These are phyloP conservation scores for Cryomyces minteri DNA, from an alignment of 495 filamentous ascomycete species.

Conservation along the genomic window DNA sequence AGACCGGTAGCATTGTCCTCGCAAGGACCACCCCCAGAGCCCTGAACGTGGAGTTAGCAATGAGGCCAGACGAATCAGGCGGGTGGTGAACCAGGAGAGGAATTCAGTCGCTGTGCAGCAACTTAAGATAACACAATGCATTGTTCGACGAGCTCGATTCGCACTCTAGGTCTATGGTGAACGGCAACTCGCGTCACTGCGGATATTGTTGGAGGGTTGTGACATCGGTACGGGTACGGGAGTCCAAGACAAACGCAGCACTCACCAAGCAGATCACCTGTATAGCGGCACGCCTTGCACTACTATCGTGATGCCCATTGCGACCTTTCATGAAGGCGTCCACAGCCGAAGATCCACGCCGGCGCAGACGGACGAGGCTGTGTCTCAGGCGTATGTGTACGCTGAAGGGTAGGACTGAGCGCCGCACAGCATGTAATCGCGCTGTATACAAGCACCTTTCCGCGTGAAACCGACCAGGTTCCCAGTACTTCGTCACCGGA, in stretches of 20 bases:
- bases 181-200: no score
- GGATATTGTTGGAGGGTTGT: no score
- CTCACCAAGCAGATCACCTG: constrained; percentile 13
- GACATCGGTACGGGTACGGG: no score
- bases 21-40: constrained; percentile 73
- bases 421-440: no score
- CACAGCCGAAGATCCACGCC: background rate
- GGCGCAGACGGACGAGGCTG: no score
- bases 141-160: background rate
- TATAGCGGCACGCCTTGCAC: background rate
- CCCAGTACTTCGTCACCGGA: no score
- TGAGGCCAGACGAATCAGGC: background rate
- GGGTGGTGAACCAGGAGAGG: background rate
- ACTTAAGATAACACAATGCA: background rate
- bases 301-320: background rate
- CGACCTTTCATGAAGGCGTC: background rate
- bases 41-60: constrained; percentile 13
- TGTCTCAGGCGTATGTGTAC: no score
- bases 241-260: background rate
- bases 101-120: background rate
- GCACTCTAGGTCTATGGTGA: no score
- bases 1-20: constrained; percentile 83
- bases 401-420: no score
- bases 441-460: no score
- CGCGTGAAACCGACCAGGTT: no score